Percentiles rank a stretch among this genome's conserved stretches.
Evolutionary conservation across 2,329 filamentous ascomycete species (phyloP).

Genomic region (Aspergillus chevalieri): DNA sequence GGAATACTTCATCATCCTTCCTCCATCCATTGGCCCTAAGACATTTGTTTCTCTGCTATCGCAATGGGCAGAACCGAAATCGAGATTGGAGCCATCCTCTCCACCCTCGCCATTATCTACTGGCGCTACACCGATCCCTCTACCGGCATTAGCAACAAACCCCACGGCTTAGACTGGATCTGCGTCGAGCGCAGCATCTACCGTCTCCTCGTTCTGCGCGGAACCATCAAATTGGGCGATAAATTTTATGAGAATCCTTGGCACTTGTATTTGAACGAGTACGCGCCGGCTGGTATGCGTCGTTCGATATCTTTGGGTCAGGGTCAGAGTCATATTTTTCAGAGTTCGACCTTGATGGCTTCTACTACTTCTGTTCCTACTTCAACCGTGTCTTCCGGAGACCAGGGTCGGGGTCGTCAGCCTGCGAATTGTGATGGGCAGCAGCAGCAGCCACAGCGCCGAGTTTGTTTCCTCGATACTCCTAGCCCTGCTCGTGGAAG

Average conservation of each 20-base stretch:
- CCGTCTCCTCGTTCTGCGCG: slow-evolving; percentile 8
- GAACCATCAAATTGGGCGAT: not conserved
- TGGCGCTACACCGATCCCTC: slow-evolving; percentile 2
- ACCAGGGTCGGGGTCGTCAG: not conserved
- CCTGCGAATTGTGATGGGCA: not conserved
- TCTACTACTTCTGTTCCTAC: not conserved
- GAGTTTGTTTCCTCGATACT: not conserved
- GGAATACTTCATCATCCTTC: slow-evolving; percentile 18
- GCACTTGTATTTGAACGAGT: slow-evolving; percentile 5
- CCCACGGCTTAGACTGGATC: slow-evolving; percentile 5
- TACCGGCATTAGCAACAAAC: slow-evolving; percentile 5
- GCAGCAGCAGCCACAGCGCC: not conserved
- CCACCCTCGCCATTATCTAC: not conserved
- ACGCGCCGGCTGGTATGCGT: not conserved
- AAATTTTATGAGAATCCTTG: slow-evolving; percentile 5
- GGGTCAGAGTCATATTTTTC: not conserved
- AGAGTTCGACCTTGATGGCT: slow-evolving; percentile 1
- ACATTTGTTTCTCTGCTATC: not conserved
- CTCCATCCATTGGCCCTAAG: not conserved
- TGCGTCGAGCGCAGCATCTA: slow-evolving; percentile 1
- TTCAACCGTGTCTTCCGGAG: not conserved
- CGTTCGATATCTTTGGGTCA: not conserved
- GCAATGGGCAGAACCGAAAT: slow-evolving; percentile 4
- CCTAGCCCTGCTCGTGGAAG: not conserved
- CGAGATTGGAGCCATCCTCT: slow-evolving; percentile 4